These are phyloP conservation scores for Cercospora brassicicola DNA, from an alignment of 2,329 filamentous ascomycete genomes.

Conservation along the genomic window DNA sequence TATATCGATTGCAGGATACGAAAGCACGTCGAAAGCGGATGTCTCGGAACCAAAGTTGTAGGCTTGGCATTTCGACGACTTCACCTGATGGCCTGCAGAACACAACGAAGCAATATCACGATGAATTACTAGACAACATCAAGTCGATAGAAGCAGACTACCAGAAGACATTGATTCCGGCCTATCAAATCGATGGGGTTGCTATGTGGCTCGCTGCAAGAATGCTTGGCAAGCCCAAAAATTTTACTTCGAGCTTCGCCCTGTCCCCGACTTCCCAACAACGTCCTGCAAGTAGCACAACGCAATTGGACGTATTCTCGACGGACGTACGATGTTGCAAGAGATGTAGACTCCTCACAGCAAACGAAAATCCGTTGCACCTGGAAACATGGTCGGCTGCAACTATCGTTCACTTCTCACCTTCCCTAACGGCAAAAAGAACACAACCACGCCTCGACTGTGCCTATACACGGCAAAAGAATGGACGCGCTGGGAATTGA, in stretches of 20 bases:
- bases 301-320: not conserved
- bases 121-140: not conserved
- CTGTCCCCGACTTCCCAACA: not conserved
- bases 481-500: constrained; percentile 5
- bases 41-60: not conserved
- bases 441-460: not conserved
- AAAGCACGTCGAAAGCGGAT: not conserved
- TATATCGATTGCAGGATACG: not conserved
- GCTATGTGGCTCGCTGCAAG: not conserved
- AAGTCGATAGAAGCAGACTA: not conserved
- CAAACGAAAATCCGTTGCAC: not conserved
- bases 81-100: not conserved
- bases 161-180: not conserved
- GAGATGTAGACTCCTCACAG: not conserved
- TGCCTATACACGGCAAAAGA: not conserved
- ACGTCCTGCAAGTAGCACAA: not conserved
- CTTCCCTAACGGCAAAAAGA: not conserved
- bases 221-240: not conserved
- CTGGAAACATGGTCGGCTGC: not conserved
- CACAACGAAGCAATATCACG: not conserved
- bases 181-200: not conserved
- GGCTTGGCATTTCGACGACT: not conserved
- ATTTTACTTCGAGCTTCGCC: not conserved
- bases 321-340: not conserved
- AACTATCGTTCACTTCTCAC: not conserved